Evolutionary conservation across 768 basidiomycete genomes (phyloP).

Genomic region (Pisolithus albus): DNA sequence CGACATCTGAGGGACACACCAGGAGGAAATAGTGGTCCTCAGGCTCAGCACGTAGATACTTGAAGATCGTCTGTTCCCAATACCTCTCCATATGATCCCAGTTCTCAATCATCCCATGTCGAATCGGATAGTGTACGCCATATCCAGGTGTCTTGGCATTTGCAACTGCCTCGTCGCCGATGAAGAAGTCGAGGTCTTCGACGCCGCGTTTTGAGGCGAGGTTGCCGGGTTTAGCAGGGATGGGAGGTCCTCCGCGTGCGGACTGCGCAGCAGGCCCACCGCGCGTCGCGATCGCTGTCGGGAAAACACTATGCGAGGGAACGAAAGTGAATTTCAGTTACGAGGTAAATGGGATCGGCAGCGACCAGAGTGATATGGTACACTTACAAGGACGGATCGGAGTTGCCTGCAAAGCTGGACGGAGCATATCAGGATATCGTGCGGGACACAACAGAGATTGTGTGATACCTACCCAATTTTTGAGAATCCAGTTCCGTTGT

Average conservation of each 20-base stretch:
- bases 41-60: constrained; percentile 95
- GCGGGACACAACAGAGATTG: not conserved
- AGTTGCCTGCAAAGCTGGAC: constrained; percentile 91
- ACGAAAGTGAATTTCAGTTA: not conserved
- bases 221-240: constrained; percentile 82
- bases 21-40: constrained; percentile 98
- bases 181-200: constrained; percentile 99
- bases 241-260: constrained; percentile 61
- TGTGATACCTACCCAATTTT: constrained; percentile 77
- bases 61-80: constrained; percentile 99
- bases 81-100: constrained; percentile 99
- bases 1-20: too few species aligned
- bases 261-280: constrained; percentile 58
- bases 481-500: constrained; percentile 96
- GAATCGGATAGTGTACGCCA: constrained; percentile 91
- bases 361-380: not conserved
- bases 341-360: not conserved
- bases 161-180: constrained; percentile 95
- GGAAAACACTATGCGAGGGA: constrained; percentile 67
- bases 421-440: constrained; percentile 9
- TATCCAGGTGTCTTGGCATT: constrained; percentile 94
- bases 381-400: constrained; percentile 93
- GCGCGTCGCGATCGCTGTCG: constrained; percentile 89
- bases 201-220: constrained; percentile 95
- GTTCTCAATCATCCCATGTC: constrained; percentile 96